Conservation (phyloP, 2,329 filamentous ascomycete species). For the Paecilomyces sp. region DNA sequence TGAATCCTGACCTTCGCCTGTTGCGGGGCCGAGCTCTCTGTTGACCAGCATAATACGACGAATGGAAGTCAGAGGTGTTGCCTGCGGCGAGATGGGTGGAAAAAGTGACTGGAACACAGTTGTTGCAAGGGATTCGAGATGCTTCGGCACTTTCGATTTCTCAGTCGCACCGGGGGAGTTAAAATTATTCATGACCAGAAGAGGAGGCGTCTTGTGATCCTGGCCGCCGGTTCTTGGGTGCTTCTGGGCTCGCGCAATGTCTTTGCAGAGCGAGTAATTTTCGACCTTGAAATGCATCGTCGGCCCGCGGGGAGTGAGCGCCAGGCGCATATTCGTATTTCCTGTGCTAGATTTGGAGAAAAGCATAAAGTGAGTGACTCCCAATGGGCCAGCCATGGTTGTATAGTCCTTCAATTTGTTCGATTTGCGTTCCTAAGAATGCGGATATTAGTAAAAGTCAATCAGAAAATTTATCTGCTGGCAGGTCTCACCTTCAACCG, state of each 20-base stretch:
- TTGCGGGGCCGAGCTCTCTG: slow-evolving; percentile 51
- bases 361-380: slow-evolving; percentile 84
- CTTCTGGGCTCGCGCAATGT: slow-evolving; percentile 76
- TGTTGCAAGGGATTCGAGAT: slow-evolving; percentile 86
- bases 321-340: slow-evolving; percentile 86
- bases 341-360: slow-evolving; percentile 85
- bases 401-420: slow-evolving; percentile 90
- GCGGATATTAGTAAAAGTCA: slow-evolving; percentile 1
- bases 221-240: slow-evolving; percentile 76
- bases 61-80: slow-evolving; percentile 85
- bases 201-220: slow-evolving; percentile 75
- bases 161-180: slow-evolving; percentile 52
- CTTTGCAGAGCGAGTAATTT: slow-evolving; percentile 88
- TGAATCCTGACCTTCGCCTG: slow-evolving; percentile 48
- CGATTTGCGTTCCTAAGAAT: slow-evolving; percentile 62
- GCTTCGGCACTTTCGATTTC: slow-evolving; percentile 71
- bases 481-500: slow-evolving; percentile 57
- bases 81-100: slow-evolving; percentile 87
- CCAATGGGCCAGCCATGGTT: slow-evolving; percentile 89
- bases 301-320: slow-evolving; percentile 80
- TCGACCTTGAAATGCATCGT: slow-evolving; percentile 93
- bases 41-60: slow-evolving; percentile 85
- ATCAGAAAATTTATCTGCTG: neutral
- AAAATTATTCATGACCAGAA: slow-evolving; percentile 99
- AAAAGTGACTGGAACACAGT: slow-evolving; percentile 96